phyloP scores from a whole-genome alignment of 768 basidiomycete species.

The Collybiopsis luxurians region DNA sequence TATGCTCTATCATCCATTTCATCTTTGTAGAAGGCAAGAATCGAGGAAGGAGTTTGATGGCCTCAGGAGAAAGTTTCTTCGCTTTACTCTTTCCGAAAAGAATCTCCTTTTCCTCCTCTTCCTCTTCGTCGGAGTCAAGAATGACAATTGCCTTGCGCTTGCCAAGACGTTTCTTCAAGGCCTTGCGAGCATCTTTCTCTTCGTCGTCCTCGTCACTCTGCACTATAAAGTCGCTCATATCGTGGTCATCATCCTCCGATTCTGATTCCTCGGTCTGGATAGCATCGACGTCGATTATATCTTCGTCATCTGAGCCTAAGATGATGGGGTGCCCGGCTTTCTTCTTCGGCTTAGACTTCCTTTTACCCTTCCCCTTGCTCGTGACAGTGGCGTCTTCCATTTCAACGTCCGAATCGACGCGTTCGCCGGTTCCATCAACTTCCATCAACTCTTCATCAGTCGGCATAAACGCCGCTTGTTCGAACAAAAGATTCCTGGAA shows the following conservation, averaged over 20 bases:
- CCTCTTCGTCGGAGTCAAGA: constrained; percentile 39
- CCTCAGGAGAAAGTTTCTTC: constrained; percentile 26
- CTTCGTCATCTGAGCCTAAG: constrained; percentile 11
- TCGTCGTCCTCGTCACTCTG: constrained; percentile 53
- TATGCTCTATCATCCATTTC: constrained; percentile 66
- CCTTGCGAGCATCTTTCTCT: constrained; percentile 41
- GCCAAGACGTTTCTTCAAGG: constrained; percentile 33
- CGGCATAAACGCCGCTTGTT: constrained; percentile 59
- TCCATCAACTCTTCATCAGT: constrained; percentile 39
- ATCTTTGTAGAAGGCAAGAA: constrained; percentile 75
- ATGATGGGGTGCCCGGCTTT: constrained; percentile 15
- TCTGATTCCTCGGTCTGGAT: constrained; percentile 22
- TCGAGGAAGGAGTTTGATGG: constrained; percentile 44
- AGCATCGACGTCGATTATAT: constrained; percentile 27
- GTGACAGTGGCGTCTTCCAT: constrained; percentile 21
- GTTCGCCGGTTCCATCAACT: constrained; percentile 12
- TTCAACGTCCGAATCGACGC: constrained; percentile 28
- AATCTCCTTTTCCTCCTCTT: constrained; percentile 39
- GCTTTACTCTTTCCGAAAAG: constrained; percentile 32
- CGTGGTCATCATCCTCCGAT: constrained; percentile 33
- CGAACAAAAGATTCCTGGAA: constrained; percentile 45
- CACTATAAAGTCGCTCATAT: constrained; percentile 53
- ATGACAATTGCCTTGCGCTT: constrained; percentile 37
- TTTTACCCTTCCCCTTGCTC: constrained; percentile 27
- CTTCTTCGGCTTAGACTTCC: constrained; percentile 17